Conservation (phyloP, 306 rosid genomes). For the Albizia julibrissin region DNA sequence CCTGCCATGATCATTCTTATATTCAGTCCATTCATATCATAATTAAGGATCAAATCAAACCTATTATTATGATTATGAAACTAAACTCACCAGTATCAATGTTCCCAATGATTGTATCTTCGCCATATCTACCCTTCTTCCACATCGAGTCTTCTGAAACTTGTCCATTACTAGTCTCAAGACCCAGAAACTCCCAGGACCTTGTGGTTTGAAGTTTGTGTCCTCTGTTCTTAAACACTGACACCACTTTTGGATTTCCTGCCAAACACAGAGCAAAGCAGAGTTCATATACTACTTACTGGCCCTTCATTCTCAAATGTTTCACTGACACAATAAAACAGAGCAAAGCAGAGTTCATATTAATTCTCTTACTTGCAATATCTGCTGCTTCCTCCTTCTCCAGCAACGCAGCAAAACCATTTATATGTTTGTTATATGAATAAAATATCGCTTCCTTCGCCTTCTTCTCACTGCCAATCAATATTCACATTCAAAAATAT, state of each 20-base stretch:
- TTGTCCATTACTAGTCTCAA: conserved; percentile 40
- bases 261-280: not conserved
- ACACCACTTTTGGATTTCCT: conserved; percentile 62
- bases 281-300: too few species aligned
- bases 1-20: conserved; percentile 34
- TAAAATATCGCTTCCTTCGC: conserved; percentile 53
- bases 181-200: conserved; percentile 68
- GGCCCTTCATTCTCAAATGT: not conserved
- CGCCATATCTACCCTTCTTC: conserved; percentile 61
- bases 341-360: not conserved
- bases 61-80: not conserved
- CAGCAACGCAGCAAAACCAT: conserved; percentile 62
- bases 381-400: conserved; percentile 45
- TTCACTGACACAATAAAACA: not conserved
- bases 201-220: conserved; percentile 55
- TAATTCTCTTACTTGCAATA: conserved; percentile 42
- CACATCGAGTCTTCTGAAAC: conserved; percentile 46
- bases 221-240: conserved; percentile 56
- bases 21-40: not conserved
- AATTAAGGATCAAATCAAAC: not conserved
- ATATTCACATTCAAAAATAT: not conserved
- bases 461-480: conserved; percentile 41
- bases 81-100: conserved; percentile 57
- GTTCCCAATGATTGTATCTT: conserved; percentile 59
- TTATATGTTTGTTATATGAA: conserved; percentile 53